phyloP scores from a whole-genome alignment of 768 basidiomycete species.

The Pleurotus platypus region DNA sequence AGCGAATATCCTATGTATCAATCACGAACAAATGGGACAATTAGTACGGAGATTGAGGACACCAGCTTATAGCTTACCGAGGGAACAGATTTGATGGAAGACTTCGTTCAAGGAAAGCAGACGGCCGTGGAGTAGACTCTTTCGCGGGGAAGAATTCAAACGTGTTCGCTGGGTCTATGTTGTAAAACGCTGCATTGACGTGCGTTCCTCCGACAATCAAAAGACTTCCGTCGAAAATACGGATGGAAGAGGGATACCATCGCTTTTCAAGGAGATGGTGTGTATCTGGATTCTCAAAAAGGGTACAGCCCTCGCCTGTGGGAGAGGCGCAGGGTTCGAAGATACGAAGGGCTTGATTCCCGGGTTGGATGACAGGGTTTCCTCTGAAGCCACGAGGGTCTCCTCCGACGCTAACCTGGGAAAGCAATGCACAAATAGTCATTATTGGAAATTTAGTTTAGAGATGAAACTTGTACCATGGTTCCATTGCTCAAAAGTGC shows the following conservation, averaged over 20 bases:
- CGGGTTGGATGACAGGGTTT: slow-evolving; percentile 22
- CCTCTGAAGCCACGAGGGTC: slow-evolving; percentile 36
- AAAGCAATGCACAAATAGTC: no score
- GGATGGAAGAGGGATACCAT: slow-evolving; percentile 52
- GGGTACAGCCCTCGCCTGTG: slow-evolving; percentile 19
- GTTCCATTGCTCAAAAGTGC: slow-evolving; percentile 52
- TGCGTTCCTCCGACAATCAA: slow-evolving; percentile 40
- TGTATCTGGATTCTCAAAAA: slow-evolving; percentile 38
- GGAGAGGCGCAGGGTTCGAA: slow-evolving; percentile 20
- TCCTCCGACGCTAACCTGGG: slow-evolving; percentile 41
- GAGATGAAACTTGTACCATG: slow-evolving; percentile 34
- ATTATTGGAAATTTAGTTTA: no score
- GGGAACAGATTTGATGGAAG: slow-evolving; percentile 54
- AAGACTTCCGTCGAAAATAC: slow-evolving; percentile 40
- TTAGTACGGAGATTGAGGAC: slow-evolving; percentile 23
- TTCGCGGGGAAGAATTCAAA: slow-evolving; percentile 55
- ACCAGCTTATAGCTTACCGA: slow-evolving; percentile 41
- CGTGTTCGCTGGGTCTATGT: slow-evolving; percentile 27
- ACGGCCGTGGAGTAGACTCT: slow-evolving; percentile 35
- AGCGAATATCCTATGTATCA: slow-evolving; percentile 33
- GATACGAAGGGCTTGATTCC: slow-evolving; percentile 18
- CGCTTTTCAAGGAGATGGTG: slow-evolving; percentile 50
- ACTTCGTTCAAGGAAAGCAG: slow-evolving; percentile 46
- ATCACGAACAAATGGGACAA: slow-evolving; percentile 30
- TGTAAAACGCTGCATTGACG: slow-evolving; percentile 12